phyloP scores from a whole-genome alignment of 306 rosid species.

The Spatholobus suberectus region DNA sequence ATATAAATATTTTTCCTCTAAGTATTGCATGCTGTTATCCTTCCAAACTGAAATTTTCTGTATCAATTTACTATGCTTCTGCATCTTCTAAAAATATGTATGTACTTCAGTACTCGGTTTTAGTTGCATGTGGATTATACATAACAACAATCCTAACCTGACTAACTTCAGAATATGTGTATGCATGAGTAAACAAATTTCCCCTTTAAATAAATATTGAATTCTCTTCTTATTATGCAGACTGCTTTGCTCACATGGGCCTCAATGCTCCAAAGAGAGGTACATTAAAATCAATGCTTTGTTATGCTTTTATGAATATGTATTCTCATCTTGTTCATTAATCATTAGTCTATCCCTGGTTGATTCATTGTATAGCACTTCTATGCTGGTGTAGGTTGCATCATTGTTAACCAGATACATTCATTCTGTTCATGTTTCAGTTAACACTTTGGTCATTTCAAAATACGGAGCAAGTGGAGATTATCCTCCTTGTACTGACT shows the following conservation, averaged over 20 bases:
- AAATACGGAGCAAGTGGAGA: conserved; percentile 92
- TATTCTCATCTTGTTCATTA: conserved; percentile 18
- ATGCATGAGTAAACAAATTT: neutral
- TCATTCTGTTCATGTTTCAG: conserved; percentile 50
- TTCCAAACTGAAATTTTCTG: neutral
- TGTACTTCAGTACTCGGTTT: neutral
- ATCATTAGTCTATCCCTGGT: conserved; percentile 3
- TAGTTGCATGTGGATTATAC: conserved; percentile 21
- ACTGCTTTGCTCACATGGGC: conserved; percentile 68
- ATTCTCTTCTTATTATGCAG: conserved; percentile 54
- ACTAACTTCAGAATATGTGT: neutral
- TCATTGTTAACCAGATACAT: conserved; percentile 41
- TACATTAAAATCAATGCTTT: conserved; percentile 38
- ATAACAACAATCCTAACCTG: neutral
- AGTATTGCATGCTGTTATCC: neutral
- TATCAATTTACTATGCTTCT: neutral
- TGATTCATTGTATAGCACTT: conserved; percentile 12
- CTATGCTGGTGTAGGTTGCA: neutral
- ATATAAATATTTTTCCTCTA: neutral
- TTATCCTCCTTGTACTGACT: conserved; percentile 72
- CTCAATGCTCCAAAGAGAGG: conserved; percentile 56
- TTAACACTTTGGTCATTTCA: conserved; percentile 67
- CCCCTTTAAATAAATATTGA: conserved; percentile 17
- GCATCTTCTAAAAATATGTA: neutral
- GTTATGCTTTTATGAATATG: neutral